Base-by-base conservation (phyloP, 768 basidiomycete genomes). In the Tylopilus plumbeoviolaceoides region DNA sequence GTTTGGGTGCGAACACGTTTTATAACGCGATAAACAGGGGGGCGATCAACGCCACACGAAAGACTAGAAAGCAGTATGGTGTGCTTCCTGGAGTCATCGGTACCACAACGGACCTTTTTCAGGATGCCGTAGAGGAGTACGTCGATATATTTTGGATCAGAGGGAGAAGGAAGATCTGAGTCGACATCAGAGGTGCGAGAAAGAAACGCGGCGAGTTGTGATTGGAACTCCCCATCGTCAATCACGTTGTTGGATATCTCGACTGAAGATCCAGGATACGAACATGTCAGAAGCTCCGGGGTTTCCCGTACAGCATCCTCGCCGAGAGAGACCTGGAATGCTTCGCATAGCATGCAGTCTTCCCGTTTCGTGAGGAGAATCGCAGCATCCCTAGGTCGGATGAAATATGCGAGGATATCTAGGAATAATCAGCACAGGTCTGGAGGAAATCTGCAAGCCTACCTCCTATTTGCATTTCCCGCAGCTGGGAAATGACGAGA, bases 1-100 rank as follows among this genome's bases (percentile, higher is more conserved):
- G 46, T 72, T 69, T 4, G 31, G 55, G 42, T 73, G 60, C 7
- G 28, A 30, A 30, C 28, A 30, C 7, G 28, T 30, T 30, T 30
- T 30, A 30, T 10, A 30, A 30, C 28, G 28, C 28, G 28, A 30
- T 3, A 30, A 2, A 30, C 28, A 10, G 28, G 4, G 10, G 28
- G 28, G 9, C 50, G 50, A n/a, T 20, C 17, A 11, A 61, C 47
- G 10, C 57, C 58, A 12, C 48, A 53, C 0, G 51, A 44, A 7
- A 44, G 25, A 25, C 56, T 62, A 9, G 20, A 10, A 4, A 18
- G 39, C 11, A 21, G 9, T 8, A 40, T 40, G 18, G 8, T 17
- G 7, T 4, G 18, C 38, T n/a, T 39, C 38, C 8, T 1, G n/a
- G 18, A 18, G 38, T n/a, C 38, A 30, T 30, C 28, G 7, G 10